Conservation (phyloP, 1,284 basidiomycete genomes). For the Irpex sp. region DNA sequence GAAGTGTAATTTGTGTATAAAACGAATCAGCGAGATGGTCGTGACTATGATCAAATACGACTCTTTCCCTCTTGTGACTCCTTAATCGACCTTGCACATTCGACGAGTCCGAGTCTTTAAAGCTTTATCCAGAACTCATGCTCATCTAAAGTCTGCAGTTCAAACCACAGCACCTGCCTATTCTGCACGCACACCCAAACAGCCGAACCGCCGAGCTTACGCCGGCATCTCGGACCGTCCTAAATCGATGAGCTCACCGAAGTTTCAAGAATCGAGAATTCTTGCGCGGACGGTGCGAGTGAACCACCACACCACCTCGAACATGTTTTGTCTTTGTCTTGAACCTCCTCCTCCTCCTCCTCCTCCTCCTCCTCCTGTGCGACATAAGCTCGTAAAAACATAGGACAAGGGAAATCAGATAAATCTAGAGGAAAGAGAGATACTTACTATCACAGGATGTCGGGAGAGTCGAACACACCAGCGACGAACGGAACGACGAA, state of each 20-base stretch:
- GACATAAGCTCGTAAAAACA: too few relatives aligned
- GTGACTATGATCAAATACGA: too few relatives aligned
- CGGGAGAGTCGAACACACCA: not conserved
- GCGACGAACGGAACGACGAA: not conserved
- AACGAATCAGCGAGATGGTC: too few relatives aligned
- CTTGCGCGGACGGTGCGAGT: not conserved
- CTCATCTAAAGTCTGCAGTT: too few relatives aligned
- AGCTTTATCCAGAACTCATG: too few relatives aligned
- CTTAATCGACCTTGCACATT: too few relatives aligned
- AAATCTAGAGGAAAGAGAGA: not conserved
- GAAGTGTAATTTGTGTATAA: too few relatives aligned
- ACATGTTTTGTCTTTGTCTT: not conserved
- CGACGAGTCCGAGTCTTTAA: too few relatives aligned
- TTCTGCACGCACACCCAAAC: not conserved
- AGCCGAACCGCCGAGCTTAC: not conserved
- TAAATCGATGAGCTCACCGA: not conserved
- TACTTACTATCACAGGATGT: not conserved
- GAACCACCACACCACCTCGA: not conserved
- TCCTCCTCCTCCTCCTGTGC: not conserved
- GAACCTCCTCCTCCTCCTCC: not conserved
- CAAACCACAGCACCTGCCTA: not conserved
- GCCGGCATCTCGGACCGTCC: not conserved
- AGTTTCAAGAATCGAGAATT: not conserved
- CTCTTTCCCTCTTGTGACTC: too few relatives aligned
- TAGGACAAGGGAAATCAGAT: not conserved